Evolutionary conservation across 1,139 yeast species (phyloP), one percentile per base, ranked within the genome.

Genomic region (Candida buenavistaensis): DNA sequence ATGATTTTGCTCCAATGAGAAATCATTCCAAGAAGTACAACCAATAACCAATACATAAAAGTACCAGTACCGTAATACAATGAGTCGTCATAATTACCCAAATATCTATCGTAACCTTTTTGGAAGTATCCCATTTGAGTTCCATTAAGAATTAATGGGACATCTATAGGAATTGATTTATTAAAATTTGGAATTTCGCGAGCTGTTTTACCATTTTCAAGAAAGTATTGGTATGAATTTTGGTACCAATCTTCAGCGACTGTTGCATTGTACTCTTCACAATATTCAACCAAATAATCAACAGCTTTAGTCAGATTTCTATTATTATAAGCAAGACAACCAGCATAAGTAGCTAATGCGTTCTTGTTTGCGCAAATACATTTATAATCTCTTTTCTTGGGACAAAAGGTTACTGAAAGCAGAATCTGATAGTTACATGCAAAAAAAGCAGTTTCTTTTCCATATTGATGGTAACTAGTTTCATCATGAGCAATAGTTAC

Each of bases 41-140:
- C 57, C 2, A 68, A 35, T 1, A 60, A 67, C 79, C 81, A 75
- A 46, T 64, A 76, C 0, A 72, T 75, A 19, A 76, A 42, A 14
- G 68, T 37, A 2, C 68, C 79, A 15, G 66, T 53, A n/a, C 82
- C 82, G 44, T 70, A 64, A 41, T 56, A 72, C 35, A 70, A 59
- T 3, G 79, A 64, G 32, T 56, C 50, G 35, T 57, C 54, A 40
- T 60, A 65, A 38, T 63, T 64, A 4, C 66, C 67, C 25, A 62
- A 46, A 38, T 58, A 65, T 24, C 46, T 47, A 7, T 45, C 45
- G 37, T 64, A 64, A 1, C 60, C 46, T 1, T 33, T 40, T n/a
- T 33, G 22, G 36, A 51, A 58, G 5, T 47, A 24, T 1, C 30
- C 14, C 15, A 51, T 33, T 3, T 19, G 30, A 1, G 45, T 34